A percentile compares a stretch with the other conserved stretches of the same genome.
phyloP scores from a whole-genome alignment of 805 yeast genomes.

The Kodamaea laetipori region DNA sequence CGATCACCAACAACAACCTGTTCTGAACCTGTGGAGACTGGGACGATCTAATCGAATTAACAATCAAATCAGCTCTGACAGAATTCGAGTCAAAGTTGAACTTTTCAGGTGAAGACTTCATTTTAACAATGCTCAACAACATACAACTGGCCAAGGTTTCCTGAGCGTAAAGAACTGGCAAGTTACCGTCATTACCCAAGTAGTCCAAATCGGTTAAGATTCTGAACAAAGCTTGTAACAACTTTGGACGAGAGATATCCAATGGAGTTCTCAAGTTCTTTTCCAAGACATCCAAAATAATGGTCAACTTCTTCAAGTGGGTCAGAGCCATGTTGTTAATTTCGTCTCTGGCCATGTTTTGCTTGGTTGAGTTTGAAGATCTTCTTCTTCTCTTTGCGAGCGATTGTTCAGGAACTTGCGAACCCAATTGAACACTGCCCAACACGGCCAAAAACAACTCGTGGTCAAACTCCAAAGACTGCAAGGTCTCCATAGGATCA shows the following conservation, averaged over 20 bases:
- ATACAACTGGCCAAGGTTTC: slow-evolving; percentile 88
- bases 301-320: slow-evolving; percentile 76
- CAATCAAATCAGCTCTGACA: slow-evolving; percentile 86
- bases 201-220: slow-evolving; percentile 76
- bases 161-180: slow-evolving; percentile 89
- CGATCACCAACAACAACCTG: slow-evolving; percentile 77
- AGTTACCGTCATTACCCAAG: slow-evolving; percentile 84
- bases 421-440: slow-evolving; percentile 57
- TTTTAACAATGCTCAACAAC: slow-evolving; percentile 61
- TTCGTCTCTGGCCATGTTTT: slow-evolving; percentile 70
- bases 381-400: slow-evolving; percentile 79
- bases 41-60: slow-evolving; percentile 85
- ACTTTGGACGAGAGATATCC: slow-evolving; percentile 41
- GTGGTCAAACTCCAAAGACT: slow-evolving; percentile 55
- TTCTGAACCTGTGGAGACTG: slow-evolving; percentile 95
- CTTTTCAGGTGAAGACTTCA: slow-evolving; percentile 40
- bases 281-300: slow-evolving; percentile 79
- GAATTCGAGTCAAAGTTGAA: slow-evolving; percentile 58
- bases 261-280: slow-evolving; percentile 37
- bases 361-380: slow-evolving; percentile 75
- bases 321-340: slow-evolving; percentile 73
- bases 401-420: slow-evolving; percentile 47
- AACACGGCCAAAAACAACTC: slow-evolving; percentile 61
- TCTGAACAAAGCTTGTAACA: slow-evolving; percentile 57
- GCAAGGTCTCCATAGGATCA: slow-evolving; percentile 50